phyloP scores from a whole-genome alignment of 192 early-diverging fungal species.

The Coemansia sp. region DNA sequence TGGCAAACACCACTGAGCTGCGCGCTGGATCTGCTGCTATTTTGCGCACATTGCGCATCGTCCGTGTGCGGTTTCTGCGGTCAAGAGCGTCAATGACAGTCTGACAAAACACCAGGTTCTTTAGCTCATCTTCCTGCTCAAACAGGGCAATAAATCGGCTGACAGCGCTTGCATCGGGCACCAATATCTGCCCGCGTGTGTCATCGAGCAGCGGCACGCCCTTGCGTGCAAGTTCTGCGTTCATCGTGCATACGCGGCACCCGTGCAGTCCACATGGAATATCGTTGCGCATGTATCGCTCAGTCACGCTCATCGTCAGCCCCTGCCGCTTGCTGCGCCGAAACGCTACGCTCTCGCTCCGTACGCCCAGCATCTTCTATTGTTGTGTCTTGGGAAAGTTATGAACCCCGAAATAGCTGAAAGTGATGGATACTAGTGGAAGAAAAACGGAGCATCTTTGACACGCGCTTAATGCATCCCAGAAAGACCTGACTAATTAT shows the following conservation, averaged over 20 bases:
- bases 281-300: slow-evolving; percentile 41
- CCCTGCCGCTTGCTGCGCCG: slow-evolving; percentile 53
- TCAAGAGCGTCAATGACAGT: slow-evolving; percentile 63
- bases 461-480: neutral
- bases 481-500: neutral
- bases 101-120: slow-evolving; percentile 68
- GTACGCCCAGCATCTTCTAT: slow-evolving; percentile 19
- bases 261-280: slow-evolving; percentile 29
- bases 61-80: slow-evolving; percentile 62
- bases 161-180: slow-evolving; percentile 42
- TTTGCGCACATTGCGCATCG: slow-evolving; percentile 62
- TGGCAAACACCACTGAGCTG: slow-evolving; percentile 65
- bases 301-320: slow-evolving; percentile 42
- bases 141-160: slow-evolving; percentile 71
- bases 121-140: slow-evolving; percentile 61
- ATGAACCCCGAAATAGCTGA: neutral
- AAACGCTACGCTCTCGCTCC: slow-evolving; percentile 38
- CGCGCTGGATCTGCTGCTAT: slow-evolving; percentile 60
- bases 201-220: slow-evolving; percentile 33
- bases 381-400: neutral
- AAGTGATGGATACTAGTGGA: neutral
- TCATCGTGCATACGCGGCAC: slow-evolving; percentile 28
- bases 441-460: neutral
- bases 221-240: slow-evolving; percentile 10
- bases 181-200: slow-evolving; percentile 4